phyloP scores from a whole-genome alignment of 2,329 filamentous ascomycete genomes.

The Aureobasidium sp. region DNA sequence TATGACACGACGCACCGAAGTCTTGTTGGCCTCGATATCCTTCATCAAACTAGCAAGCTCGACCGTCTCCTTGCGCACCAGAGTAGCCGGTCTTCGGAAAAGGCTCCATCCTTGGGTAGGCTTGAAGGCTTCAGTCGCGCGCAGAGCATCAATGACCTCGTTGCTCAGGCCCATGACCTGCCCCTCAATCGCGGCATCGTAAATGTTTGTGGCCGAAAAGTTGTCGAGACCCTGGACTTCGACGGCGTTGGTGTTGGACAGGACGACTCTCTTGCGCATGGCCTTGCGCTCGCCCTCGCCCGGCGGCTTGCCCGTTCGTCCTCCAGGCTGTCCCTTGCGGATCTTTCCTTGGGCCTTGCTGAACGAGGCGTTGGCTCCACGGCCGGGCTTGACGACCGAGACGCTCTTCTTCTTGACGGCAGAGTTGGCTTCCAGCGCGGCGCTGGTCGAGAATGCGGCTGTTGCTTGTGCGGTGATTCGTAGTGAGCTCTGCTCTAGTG shows the following conservation, averaged over 20 bases:
- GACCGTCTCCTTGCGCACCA: slow-evolving; percentile 72
- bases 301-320: slow-evolving; percentile 21
- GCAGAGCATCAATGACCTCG: slow-evolving; percentile 66
- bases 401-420: slow-evolving; percentile 24
- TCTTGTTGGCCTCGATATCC: slow-evolving; percentile 33
- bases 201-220: slow-evolving; percentile 48
- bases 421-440: slow-evolving; percentile 21
- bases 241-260: slow-evolving; percentile 90
- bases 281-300: slow-evolving; percentile 74
- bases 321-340: slow-evolving; percentile 21
- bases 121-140: slow-evolving; percentile 86
- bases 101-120: slow-evolving; percentile 77
- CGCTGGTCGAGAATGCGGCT: slow-evolving; percentile 28
- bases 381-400: slow-evolving; percentile 16
- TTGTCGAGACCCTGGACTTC: slow-evolving; percentile 61
- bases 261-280: slow-evolving; percentile 76
- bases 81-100: slow-evolving; percentile 71
- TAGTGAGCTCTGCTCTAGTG: slow-evolving; percentile 10
- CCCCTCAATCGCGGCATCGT: slow-evolving; percentile 50
- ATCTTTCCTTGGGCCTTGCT: slow-evolving; percentile 20
- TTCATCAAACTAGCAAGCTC: slow-evolving; percentile 49
- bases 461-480: slow-evolving; percentile 15
- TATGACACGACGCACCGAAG: slow-evolving; percentile 57
- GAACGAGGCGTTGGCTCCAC: slow-evolving; percentile 2
- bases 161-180: slow-evolving; percentile 63